phyloP scores from a whole-genome alignment of 495 filamentous ascomycete genomes.

The Penicillium diatomitis region DNA sequence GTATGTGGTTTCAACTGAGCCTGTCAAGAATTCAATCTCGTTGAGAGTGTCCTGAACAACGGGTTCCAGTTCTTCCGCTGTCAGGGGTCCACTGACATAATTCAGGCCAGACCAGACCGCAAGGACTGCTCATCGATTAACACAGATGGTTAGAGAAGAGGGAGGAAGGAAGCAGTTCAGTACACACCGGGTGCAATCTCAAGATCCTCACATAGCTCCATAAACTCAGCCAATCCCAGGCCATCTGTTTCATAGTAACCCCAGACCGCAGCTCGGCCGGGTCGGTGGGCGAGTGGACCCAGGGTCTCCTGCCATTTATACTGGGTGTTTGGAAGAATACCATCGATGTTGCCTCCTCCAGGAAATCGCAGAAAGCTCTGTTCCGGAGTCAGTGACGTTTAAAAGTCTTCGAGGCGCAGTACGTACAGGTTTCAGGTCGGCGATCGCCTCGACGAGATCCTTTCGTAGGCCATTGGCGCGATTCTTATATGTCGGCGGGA shows the following conservation, averaged over 20 bases:
- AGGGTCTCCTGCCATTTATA: constrained; percentile 62
- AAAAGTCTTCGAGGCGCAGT: too few relatives aligned
- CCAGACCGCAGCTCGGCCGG: constrained; percentile 48
- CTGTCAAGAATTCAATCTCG: constrained; percentile 35
- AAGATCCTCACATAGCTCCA: constrained; percentile 40
- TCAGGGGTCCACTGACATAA: constrained; percentile 7
- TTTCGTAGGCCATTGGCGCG: background rate
- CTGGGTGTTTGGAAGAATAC: constrained; percentile 14
- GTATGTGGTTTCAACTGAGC: constrained; percentile 44
- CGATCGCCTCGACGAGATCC: background rate
- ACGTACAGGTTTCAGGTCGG: background rate
- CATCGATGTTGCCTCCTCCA: too few relatives aligned
- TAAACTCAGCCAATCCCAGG: constrained; percentile 35
- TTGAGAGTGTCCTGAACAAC: constrained; percentile 47
- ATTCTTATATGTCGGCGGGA: background rate
- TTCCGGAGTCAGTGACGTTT: too few relatives aligned
- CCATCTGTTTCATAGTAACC: constrained; percentile 48
- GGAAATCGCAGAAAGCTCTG: too few relatives aligned
- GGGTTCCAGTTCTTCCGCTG: constrained; percentile 12
- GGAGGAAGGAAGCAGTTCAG: too few relatives aligned
- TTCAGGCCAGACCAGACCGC: constrained; percentile 49
- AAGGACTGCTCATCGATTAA: constrained; percentile 23
- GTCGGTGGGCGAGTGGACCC: constrained; percentile 49
- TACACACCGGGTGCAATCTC: constrained; percentile 26
- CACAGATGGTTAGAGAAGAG: too few relatives aligned